Conservation (phyloP, 805 yeast species). For the Candida sonorensis region DNA sequence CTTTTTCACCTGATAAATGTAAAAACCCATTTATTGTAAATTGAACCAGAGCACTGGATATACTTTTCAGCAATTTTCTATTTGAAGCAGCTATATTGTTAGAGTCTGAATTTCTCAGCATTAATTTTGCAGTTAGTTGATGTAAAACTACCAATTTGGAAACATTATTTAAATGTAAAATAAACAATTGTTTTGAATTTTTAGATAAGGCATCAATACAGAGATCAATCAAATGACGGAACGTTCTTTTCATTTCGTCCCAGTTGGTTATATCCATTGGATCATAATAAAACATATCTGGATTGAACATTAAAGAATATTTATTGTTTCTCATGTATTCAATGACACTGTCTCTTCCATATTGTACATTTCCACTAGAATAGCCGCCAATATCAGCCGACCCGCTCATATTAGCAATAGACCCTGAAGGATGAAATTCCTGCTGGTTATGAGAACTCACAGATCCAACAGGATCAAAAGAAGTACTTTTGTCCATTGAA, state of each 20-base stretch:
- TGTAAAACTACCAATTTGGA: slow-evolving; percentile 46
- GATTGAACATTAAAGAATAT: slow-evolving; percentile 17
- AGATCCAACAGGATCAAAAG: too few species aligned
- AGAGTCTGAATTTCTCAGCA: slow-evolving; percentile 41
- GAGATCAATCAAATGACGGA: slow-evolving; percentile 40
- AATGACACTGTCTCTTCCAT: slow-evolving; percentile 6
- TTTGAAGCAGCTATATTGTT: slow-evolving; percentile 42
- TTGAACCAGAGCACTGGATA: slow-evolving; percentile 51
- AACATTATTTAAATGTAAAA: slow-evolving; percentile 45
- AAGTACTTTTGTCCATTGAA: not conserved
- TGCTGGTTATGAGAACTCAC: slow-evolving; percentile 1
- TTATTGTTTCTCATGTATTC: slow-evolving; percentile 7
- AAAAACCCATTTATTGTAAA: slow-evolving; percentile 59
- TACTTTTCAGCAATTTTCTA: slow-evolving; percentile 41
- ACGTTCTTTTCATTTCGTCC: slow-evolving; percentile 45
- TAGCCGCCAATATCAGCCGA: slow-evolving; percentile 3
- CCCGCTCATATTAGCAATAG: not conserved
- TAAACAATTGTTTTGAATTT: slow-evolving; percentile 44
- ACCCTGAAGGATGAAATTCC: not conserved
- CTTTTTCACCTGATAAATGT: slow-evolving; percentile 37
- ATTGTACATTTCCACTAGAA: slow-evolving; percentile 3
- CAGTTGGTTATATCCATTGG: slow-evolving; percentile 55
- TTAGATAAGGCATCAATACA: slow-evolving; percentile 45
- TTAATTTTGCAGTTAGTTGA: slow-evolving; percentile 49
- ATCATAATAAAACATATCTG: slow-evolving; percentile 49